A percentile compares a stretch with the other conserved stretches of the same genome.
phyloP scores from a whole-genome alignment of 1,139 yeast species.

The Blastobotrys persicus region DNA sequence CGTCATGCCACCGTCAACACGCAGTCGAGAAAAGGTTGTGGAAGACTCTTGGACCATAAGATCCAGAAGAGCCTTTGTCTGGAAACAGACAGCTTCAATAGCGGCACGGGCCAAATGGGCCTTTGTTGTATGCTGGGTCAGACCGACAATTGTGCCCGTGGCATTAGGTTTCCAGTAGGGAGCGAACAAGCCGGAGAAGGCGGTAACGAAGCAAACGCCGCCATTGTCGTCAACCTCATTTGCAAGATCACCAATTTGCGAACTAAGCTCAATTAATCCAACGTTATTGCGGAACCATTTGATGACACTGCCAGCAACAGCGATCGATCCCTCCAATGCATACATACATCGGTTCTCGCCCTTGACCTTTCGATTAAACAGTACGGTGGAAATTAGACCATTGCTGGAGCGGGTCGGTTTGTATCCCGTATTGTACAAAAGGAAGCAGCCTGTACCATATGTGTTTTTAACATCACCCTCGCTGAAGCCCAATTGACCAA shows the following conservation, averaged over 20 bases:
- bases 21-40: slow-evolving; percentile 51
- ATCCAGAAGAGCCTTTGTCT: slow-evolving; percentile 83
- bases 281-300: slow-evolving; percentile 94
- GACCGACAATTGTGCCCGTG: slow-evolving; percentile 88
- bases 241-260: slow-evolving; percentile 89
- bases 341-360: slow-evolving; percentile 50
- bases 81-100: slow-evolving; percentile 91
- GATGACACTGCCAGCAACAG: slow-evolving; percentile 93
- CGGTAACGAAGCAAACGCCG: slow-evolving; percentile 94
- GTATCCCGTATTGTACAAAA: slow-evolving; percentile 82
- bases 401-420: slow-evolving; percentile 55
- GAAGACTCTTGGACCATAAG: slow-evolving; percentile 86
- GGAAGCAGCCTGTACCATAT: slow-evolving; percentile 96
- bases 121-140: slow-evolving; percentile 84
- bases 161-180: slow-evolving; percentile 97
- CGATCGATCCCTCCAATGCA: slow-evolving; percentile 93
- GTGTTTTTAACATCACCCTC: slow-evolving; percentile 92
- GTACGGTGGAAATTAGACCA: slow-evolving; percentile 87
- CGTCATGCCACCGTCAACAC: slow-evolving; percentile 95
- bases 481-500: slow-evolving; percentile 84
- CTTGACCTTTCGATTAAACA: slow-evolving; percentile 71
- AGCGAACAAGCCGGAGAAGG: slow-evolving; percentile 90
- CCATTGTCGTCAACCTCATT: slow-evolving; percentile 78
- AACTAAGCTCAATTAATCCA: slow-evolving; percentile 73
- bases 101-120: slow-evolving; percentile 93